Base-by-base conservation (phyloP, 1,139 yeast genomes). In the Yamadazyma diddensiae region DNA sequence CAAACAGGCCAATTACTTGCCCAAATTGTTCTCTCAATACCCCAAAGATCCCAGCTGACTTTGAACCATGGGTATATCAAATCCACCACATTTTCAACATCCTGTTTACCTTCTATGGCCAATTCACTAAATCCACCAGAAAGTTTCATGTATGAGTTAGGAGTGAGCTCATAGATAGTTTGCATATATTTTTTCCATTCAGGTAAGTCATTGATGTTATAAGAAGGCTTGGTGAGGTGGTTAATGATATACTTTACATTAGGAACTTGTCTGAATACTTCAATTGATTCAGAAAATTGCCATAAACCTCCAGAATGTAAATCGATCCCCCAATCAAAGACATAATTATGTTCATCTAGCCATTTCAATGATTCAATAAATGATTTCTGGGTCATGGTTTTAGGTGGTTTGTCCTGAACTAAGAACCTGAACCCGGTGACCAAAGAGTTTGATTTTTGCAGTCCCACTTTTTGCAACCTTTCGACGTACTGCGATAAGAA, bases 1-100 rank as follows among this genome's bases (percentile, higher is more conserved):
- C 66, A 61, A 3, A 65, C 67, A 1, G 73, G 73, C 70, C 70
- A 67, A 41, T 67, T 69, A 37, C 69, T 62, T 4, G 68, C 72
- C 63, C 65, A 67, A 6, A 67, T 50, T 3, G 59, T 45, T 6
- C 52, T 39, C 2, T 55, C 50, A 1, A 44, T 34, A 2, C 66
- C 69, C 55, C 62, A 63, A 10, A 46, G 33, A 2, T 52, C 54
- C 29, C 46, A 37, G 28, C 52, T 37, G 10, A 53, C 43, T 27
- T 47, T 35, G 28, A 59, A 47, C 62, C 65, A 62, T 5, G 70
- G 71, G 11, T 30, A 42, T 1, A 58, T 31, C n/a, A 36, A 33
- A n/a, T 45, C 46, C 1, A 41, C 46, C 21, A 49, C 38, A 14
- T 33, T 36, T 9, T 40, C 41, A 4, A 40, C 10, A 26, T 33